phyloP scores from a whole-genome alignment of 1,284 basidiomycete genomes.

The Cryptococcus maquisensis region DNA sequence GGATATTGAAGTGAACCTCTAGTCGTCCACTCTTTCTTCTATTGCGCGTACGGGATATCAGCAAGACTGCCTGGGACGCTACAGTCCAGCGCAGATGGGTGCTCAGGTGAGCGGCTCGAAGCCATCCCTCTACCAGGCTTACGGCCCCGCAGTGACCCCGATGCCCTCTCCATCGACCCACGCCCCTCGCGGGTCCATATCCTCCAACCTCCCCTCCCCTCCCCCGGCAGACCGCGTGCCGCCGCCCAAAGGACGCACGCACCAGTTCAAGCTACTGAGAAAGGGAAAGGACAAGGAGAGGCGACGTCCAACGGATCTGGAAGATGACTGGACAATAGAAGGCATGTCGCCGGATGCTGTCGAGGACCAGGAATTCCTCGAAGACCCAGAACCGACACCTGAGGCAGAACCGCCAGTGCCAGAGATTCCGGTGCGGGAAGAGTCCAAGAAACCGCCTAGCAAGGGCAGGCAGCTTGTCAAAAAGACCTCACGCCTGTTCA shows the following conservation, averaged over 20 bases:
- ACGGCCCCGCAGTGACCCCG: too few species aligned
- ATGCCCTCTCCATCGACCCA: too few species aligned
- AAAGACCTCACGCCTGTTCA: conserved; percentile 44
- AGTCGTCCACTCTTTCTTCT: too few species aligned
- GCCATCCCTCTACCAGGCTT: too few species aligned
- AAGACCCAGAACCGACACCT: neutral
- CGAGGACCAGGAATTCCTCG: neutral
- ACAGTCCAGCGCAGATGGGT: too few species aligned
- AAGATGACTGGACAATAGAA: conserved; percentile 42
- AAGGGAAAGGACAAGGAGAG: conserved; percentile 17
- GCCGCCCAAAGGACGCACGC: conserved; percentile 16
- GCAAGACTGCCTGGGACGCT: too few species aligned
- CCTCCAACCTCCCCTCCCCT: conserved; percentile 3
- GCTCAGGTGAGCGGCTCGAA: too few species aligned
- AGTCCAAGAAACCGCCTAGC: conserved; percentile 22
- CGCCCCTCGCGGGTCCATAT: too few species aligned
- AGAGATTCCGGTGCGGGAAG: conserved; percentile 19
- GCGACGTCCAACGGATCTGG: conserved; percentile 17
- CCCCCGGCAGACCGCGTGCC: conserved; percentile 22
- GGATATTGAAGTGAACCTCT: too few species aligned
- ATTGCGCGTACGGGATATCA: too few species aligned
- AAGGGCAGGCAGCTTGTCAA: conserved; percentile 37
- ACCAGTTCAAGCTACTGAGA: conserved; percentile 19
- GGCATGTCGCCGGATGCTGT: conserved; percentile 12
- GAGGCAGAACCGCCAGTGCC: conserved; percentile 5